Evolutionary conservation across 345 rosid species (phyloP).

Genomic region (Aurinia saxatilis): DNA sequence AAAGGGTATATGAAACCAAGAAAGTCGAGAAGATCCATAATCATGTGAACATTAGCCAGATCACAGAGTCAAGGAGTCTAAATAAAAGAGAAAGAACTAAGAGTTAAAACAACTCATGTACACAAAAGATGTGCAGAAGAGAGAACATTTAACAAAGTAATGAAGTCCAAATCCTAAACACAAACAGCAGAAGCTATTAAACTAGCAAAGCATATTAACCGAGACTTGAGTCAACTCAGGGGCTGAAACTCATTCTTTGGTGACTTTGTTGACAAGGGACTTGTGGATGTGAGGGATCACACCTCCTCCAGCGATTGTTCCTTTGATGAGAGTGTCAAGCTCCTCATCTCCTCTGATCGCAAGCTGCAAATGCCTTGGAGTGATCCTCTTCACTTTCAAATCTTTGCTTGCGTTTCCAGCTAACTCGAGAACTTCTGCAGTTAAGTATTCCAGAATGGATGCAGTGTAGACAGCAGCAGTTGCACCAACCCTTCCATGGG

Average conservation of each 20-base stretch:
- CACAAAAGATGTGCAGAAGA: slow-evolving; percentile 12
- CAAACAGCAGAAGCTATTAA: neutral
- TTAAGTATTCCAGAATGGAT: slow-evolving; percentile 62
- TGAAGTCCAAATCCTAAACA: neutral
- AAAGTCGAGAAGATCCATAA: slow-evolving; percentile 1
- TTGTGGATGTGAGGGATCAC: slow-evolving; percentile 95
- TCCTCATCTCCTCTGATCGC: slow-evolving; percentile 59
- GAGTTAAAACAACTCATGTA: slow-evolving; percentile 17
- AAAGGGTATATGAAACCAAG: neutral
- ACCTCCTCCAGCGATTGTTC: slow-evolving; percentile 72
- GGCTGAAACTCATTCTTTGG: slow-evolving; percentile 40
- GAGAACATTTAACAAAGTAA: neutral
- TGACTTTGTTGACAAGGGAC: slow-evolving; percentile 76
- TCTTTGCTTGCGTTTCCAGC: slow-evolving; percentile 77
- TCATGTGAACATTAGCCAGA: slow-evolving; percentile 4
- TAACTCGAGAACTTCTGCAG: slow-evolving; percentile 73
- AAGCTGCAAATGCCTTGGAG: slow-evolving; percentile 55
- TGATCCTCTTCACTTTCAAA: slow-evolving; percentile 67
- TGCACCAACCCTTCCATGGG: slow-evolving; percentile 74
- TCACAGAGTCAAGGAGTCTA: slow-evolving; percentile 4
- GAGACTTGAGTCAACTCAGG: neutral
- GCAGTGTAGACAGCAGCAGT: slow-evolving; percentile 71
- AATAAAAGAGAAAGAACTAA: neutral
- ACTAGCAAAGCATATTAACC: neutral
- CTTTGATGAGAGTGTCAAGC: slow-evolving; percentile 70